These are phyloP conservation scores for Fusarium duplospermum DNA, from an alignment of 2,329 filamentous ascomycete species.

Conservation along the genomic window DNA sequence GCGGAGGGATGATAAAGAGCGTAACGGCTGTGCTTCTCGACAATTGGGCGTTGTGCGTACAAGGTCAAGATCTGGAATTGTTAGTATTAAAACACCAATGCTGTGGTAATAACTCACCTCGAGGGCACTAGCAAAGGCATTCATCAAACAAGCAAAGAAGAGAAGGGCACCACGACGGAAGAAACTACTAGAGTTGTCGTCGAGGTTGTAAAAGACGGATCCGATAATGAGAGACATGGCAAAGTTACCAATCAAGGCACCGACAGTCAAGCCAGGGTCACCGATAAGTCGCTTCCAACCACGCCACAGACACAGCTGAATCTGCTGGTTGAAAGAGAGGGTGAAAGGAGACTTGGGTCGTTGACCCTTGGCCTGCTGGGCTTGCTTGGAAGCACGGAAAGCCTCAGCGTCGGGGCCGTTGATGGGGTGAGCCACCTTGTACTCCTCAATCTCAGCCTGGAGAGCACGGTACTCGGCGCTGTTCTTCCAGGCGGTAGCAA, in stretches of 20 bases:
- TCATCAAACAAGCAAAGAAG: conserved; percentile 90
- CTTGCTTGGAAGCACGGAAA: conserved; percentile 66
- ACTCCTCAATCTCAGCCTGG: conserved; percentile 66
- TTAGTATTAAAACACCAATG: neutral
- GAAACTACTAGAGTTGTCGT: conserved; percentile 75
- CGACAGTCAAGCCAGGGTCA: conserved; percentile 80
- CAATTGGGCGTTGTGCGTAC: conserved; percentile 89
- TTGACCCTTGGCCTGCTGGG: conserved; percentile 67
- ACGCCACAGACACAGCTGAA: conserved; percentile 82
- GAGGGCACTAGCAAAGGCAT: conserved; percentile 83
- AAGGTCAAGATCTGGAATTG: conserved; percentile 77
- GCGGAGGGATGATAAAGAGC: conserved; percentile 90
- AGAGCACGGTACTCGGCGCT: conserved; percentile 63
- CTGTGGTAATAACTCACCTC: conserved; percentile 62
- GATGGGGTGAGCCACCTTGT: conserved; percentile 65
- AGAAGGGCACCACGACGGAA: conserved; percentile 82
- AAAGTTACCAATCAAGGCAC: conserved; percentile 77
- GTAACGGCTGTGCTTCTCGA: conserved; percentile 89
- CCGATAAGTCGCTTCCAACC: conserved; percentile 81
- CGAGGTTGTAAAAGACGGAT: conserved; percentile 84
- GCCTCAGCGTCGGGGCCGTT: conserved; percentile 66
- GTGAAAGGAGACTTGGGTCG: conserved; percentile 84
- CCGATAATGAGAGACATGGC: conserved; percentile 81
- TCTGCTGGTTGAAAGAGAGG: conserved; percentile 79
- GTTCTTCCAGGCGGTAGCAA: conserved; percentile 68